A percentile compares a stretch with the other conserved stretches of the same genome.
phyloP scores from a whole-genome alignment of 257 asterid genomes.

The Solanum bulbocastanum region DNA sequence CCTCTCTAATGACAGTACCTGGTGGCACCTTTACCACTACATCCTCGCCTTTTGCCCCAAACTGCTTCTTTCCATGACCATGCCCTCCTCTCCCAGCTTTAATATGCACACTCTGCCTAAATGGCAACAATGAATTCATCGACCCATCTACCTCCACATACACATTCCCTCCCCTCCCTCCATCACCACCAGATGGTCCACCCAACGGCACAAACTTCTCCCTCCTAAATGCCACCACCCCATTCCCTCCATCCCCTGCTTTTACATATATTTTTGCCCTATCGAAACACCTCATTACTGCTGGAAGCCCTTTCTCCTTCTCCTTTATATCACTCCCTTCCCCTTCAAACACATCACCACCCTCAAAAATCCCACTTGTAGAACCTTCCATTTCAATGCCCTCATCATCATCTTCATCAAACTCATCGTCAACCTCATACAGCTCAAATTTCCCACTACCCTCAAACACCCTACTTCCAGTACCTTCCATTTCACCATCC shows the following conservation, averaged over 20 bases:
- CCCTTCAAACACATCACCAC: constrained; percentile 23
- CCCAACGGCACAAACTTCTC: constrained; percentile 92
- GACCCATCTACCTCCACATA: constrained; percentile 67
- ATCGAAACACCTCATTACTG: constrained; percentile 96
- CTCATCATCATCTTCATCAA: constrained; percentile 13
- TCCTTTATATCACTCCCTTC: constrained; percentile 37
- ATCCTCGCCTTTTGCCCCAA: constrained; percentile 77
- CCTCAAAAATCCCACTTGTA: constrained; percentile 14
- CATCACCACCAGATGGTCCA: constrained; percentile 98
- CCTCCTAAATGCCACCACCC: constrained; percentile 88
- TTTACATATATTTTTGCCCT: constrained; percentile 68
- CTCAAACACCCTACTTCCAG: constrained; percentile 14
- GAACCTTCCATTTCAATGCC: constrained; percentile 17
- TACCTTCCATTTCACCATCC: constrained; percentile 21
- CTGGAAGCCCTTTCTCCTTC: constrained; percentile 94
- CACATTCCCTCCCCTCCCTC: constrained; percentile 95
- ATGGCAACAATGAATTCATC: constrained; percentile 80
- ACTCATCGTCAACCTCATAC: constrained; percentile 57
- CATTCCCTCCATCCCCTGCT: constrained; percentile 95
- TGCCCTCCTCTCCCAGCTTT: constrained; percentile 85
- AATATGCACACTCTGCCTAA: constrained; percentile 70
- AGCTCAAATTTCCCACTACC: constrained; percentile 42
- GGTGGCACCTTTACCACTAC: constrained; percentile 87
- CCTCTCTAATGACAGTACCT: constrained; percentile 74
- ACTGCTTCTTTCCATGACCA: constrained; percentile 73